These are phyloP conservation scores for Aspergillus jensenii DNA, from an alignment of 2,329 filamentous ascomycete genomes.

Conservation along the genomic window DNA sequence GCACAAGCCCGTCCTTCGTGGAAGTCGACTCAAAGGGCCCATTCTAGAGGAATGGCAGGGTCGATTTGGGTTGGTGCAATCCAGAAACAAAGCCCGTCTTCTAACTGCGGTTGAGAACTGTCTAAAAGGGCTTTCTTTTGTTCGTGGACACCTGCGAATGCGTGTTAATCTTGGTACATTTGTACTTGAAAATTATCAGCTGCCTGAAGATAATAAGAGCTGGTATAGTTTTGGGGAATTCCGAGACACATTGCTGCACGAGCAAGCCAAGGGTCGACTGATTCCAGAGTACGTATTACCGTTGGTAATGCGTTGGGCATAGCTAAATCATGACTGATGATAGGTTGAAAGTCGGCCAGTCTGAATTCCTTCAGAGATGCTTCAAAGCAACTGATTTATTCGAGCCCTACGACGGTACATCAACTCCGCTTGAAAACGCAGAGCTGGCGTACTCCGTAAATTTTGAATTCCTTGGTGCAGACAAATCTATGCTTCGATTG, in stretches of 20 bases:
- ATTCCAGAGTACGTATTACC: conserved; percentile 36
- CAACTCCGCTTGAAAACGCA: conserved; percentile 21
- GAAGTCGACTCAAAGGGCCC: conserved; percentile 13
- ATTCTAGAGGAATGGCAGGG: conserved; percentile 23
- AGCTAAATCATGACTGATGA: conserved; percentile 6
- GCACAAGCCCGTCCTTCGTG: conserved; percentile 23
- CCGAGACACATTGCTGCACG: conserved; percentile 38
- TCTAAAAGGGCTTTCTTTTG: conserved; percentile 31
- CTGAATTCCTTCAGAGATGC: conserved; percentile 30
- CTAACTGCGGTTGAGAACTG: conserved; percentile 30
- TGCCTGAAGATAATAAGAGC: conserved; percentile 23
- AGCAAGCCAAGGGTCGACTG: conserved; percentile 37
- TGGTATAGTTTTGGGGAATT: conserved; percentile 41
- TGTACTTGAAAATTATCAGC: conserved; percentile 37
- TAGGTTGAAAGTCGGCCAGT: conserved; percentile 27
- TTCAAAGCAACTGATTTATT: conserved; percentile 29
- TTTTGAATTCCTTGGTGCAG: conserved; percentile 39
- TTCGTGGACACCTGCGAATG: conserved; percentile 41
- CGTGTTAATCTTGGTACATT: conserved; percentile 45
- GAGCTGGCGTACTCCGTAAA: conserved; percentile 39
- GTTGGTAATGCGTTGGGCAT: not conserved
- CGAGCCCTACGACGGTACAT: conserved; percentile 23
- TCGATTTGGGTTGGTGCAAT: conserved; percentile 21
- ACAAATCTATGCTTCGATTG: conserved; percentile 34
- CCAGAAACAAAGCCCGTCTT: conserved; percentile 32